Evolutionary conservation across 2,329 filamentous ascomycete genomes (phyloP), one percentile per base, ranked within the genome.

Genomic region (Sarocladium kiliense): DNA sequence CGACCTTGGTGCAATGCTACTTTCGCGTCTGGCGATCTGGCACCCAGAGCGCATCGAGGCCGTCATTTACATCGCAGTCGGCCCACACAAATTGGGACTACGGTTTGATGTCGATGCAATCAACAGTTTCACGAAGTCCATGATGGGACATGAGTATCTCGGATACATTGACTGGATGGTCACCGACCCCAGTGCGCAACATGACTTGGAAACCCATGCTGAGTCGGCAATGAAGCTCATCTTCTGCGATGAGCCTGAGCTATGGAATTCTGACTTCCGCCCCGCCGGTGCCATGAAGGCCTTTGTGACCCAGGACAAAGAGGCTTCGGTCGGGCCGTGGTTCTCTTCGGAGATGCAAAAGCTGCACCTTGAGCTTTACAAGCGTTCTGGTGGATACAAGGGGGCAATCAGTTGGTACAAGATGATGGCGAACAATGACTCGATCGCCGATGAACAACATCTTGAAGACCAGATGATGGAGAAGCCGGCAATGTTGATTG

Each of bases 1-100:
- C 27, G 71, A 74, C 30, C 66, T 71, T 47, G 68, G 68, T 1
- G 63, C 66, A 10, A 68, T 65, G 5, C 54, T 71, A 0, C 41
- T 71, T 3, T 68, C 67, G 1, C 60, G 68, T 1, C 25, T 68
- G 12, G 63, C 58, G 2, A 60, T 63, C 2, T 68, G 66, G 37
- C 32, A 68, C 18, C 61, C 66, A 1, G 45, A 54, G 0, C 63
- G 61, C 2, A 61, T 62, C 37, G 32, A 41, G 0, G 60, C 54
- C 0, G 42, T 68, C 11, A 56, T 65, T 0, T 71, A 71, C 53
- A 56, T 71, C 1, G 56, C 65, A 0, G 68, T 70, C 1, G 67
- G 68, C 0, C 66, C 68, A 0, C 62, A 66, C 0, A 62, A 47
- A 14, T 58, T 67, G 0, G 67, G 63, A 1, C 63, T 61, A 1